Evolutionary conservation across 805 yeast species (phyloP).

Genomic region (Scheffersomyces coipomensis): DNA sequence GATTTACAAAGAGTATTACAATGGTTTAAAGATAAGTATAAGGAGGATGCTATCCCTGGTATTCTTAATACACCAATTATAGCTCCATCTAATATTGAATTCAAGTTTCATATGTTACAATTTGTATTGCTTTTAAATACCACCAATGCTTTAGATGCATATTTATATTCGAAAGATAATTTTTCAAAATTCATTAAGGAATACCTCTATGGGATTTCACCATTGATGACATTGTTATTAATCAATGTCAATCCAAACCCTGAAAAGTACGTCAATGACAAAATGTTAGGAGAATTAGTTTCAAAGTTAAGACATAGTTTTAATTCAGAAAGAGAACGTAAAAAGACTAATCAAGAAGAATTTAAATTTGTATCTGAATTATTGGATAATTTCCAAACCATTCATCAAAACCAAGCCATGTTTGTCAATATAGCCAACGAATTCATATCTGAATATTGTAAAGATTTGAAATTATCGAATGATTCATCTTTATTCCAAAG

Average conservation of each 20-base stretch:
- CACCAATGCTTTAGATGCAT: conserved; percentile 26
- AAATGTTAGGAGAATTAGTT: conserved; percentile 19
- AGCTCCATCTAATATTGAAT: conserved; percentile 16
- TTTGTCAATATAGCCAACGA: conserved; percentile 37
- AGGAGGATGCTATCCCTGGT: background rate
- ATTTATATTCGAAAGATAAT: conserved; percentile 35
- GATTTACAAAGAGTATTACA: conserved; percentile 27
- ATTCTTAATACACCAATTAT: conserved; percentile 1
- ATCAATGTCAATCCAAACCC: conserved; percentile 14
- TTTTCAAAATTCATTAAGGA: conserved; percentile 31
- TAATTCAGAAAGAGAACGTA: conserved; percentile 13
- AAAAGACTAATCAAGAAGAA: conserved; percentile 14
- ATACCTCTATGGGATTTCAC: conserved; percentile 32
- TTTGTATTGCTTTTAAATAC: conserved; percentile 30
- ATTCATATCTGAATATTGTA: conserved; percentile 38
- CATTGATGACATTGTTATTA: conserved; percentile 31
- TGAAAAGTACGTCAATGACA: conserved; percentile 15
- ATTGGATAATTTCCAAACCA: conserved; percentile 25
- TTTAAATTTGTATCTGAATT: conserved; percentile 30
- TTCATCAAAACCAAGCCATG: conserved; percentile 26
- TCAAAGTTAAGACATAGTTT: conserved; percentile 23
- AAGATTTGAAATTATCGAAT: conserved; percentile 33
- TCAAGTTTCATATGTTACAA: conserved; percentile 41
- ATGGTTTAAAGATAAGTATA: conserved; percentile 29
- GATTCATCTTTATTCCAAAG: conserved; percentile 42